Conservation (phyloP, 306 rosid genomes). For the Benincasa hispida region DNA sequence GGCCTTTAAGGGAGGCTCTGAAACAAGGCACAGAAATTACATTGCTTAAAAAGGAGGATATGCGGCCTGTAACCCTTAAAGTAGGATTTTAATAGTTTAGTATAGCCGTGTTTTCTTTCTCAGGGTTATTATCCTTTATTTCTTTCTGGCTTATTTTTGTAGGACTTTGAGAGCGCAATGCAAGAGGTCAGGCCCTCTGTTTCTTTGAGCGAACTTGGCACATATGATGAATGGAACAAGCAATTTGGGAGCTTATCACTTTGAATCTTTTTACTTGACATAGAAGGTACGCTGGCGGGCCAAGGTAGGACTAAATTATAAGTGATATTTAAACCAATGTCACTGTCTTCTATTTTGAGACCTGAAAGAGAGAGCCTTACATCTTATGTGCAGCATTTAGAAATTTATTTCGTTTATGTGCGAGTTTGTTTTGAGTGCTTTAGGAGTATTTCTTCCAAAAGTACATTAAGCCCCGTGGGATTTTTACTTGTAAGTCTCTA, state of each 20-base stretch:
- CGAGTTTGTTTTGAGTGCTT: background rate
- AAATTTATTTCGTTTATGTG: background rate
- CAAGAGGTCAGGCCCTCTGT: slow-evolving; percentile 87
- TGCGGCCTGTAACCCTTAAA: slow-evolving; percentile 64
- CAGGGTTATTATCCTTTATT: slow-evolving; percentile 3
- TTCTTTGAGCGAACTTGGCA: slow-evolving; percentile 51
- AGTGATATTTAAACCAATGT: background rate
- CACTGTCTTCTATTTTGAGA: background rate
- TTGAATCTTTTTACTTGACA: background rate
- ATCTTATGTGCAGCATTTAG: background rate
- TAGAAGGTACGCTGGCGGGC: background rate
- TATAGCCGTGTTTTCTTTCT: background rate
- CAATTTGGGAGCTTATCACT: slow-evolving; percentile 52
- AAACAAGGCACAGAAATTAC: slow-evolving; percentile 58
- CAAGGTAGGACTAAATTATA: background rate
- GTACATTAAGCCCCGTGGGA: background rate
- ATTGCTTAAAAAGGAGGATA: slow-evolving; percentile 58
- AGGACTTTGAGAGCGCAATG: slow-evolving; percentile 66
- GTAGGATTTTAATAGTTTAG: slow-evolving; percentile 19
- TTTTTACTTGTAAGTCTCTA: background rate
- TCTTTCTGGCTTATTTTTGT: background rate
- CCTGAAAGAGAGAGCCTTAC: background rate
- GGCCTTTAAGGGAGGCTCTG: slow-evolving; percentile 87
- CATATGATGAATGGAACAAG: slow-evolving; percentile 71
- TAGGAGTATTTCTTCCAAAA: background rate